Evolutionary conservation across 768 basidiomycete species (phyloP).

Genomic region (Punctularia strigosozonata): DNA sequence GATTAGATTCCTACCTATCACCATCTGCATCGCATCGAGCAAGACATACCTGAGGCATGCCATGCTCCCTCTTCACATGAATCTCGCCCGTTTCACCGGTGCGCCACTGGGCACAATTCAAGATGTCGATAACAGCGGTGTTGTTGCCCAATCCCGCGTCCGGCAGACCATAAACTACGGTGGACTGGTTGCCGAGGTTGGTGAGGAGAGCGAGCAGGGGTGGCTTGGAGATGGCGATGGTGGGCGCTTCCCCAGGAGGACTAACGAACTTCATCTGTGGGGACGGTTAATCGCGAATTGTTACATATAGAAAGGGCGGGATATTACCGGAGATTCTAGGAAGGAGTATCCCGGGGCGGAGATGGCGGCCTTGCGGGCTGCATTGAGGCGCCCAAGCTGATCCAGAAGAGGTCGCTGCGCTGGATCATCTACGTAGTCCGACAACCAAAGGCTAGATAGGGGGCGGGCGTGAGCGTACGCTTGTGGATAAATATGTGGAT

Average conservation of each 20-base stretch:
- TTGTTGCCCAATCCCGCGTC: constrained; percentile 26
- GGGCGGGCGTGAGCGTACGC: not conserved
- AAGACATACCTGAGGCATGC: constrained; percentile 35
- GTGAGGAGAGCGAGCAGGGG: constrained; percentile 46
- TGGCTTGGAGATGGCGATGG: constrained; percentile 39
- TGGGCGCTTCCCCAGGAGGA: constrained; percentile 23
- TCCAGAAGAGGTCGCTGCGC: constrained; percentile 36
- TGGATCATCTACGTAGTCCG: constrained; percentile 38
- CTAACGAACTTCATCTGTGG: constrained; percentile 34
- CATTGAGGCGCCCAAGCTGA: constrained; percentile 38
- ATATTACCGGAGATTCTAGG: constrained; percentile 33
- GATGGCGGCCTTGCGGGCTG: constrained; percentile 39
- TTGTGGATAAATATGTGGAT: not conserved
- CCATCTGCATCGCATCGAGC: not conserved
- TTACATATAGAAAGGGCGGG: not conserved
- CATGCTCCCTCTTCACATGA: constrained; percentile 23
- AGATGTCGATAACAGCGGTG: constrained; percentile 37
- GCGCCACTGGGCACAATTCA: constrained; percentile 31
- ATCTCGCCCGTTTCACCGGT: constrained; percentile 31
- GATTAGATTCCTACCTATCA: not conserved
- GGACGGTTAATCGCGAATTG: not conserved
- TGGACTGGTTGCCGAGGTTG: constrained; percentile 33
- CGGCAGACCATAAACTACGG: constrained; percentile 30
- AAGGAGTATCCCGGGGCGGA: constrained; percentile 26
- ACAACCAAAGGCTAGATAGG: constrained; percentile 45